phyloP scores from a whole-genome alignment of 805 yeast species.

The Pichia phayaonensis region DNA sequence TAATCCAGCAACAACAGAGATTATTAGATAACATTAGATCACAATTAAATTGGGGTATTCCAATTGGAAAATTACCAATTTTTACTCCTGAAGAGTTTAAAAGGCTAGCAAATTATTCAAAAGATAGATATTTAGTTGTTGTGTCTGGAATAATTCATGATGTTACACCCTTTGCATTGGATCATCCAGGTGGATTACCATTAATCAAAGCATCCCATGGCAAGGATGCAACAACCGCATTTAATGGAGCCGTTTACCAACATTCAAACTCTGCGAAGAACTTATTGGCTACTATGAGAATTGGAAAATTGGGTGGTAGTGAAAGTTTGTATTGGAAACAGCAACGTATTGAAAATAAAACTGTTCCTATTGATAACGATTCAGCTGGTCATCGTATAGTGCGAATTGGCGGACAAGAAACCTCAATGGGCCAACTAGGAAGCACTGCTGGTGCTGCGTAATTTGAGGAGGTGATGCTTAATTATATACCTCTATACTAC shows the following conservation, averaged over 20 bases:
- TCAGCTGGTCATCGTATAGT: constrained; percentile 48
- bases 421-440: constrained; percentile 36
- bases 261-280: constrained; percentile 94
- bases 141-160: constrained; percentile 92
- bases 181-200: constrained; percentile 91
- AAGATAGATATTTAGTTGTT: constrained; percentile 52
- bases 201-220: constrained; percentile 77
- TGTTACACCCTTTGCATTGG: constrained; percentile 80
- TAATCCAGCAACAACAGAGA: constrained; percentile 78
- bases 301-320: constrained; percentile 78
- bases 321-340: constrained; percentile 79
- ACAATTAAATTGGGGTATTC: constrained; percentile 88
- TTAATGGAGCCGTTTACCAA: constrained; percentile 89
- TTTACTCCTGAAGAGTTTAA: constrained; percentile 41
- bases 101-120: constrained; percentile 27
- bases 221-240: constrained; percentile 89
- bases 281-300: constrained; percentile 85
- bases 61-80: constrained; percentile 78
- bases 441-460: constrained; percentile 56
- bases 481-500: neutral
- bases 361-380: constrained; percentile 46
- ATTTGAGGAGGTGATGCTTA: neutral
- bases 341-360: constrained; percentile 60
- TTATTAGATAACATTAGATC: constrained; percentile 69
- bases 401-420: constrained; percentile 55